Percentiles rank a stretch among this genome's conserved stretches.
These are phyloP conservation scores for Trichocladium uniseriatum DNA, from an alignment of 495 filamentous ascomycete species.

Conservation along the genomic window DNA sequence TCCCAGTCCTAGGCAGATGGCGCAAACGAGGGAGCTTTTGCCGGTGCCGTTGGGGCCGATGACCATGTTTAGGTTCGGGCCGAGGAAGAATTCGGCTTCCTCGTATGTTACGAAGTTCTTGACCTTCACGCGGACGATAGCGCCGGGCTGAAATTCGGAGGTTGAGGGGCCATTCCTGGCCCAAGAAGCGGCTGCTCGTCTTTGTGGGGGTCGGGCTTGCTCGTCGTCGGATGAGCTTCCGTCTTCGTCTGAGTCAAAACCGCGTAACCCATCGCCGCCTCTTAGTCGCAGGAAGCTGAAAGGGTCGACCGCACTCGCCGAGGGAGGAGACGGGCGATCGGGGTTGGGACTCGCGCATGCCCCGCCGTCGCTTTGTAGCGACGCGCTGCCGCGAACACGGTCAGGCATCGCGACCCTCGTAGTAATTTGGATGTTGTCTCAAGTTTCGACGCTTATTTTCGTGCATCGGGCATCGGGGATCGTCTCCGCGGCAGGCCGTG, in stretches of 20 bases:
- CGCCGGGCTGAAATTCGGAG: constrained; percentile 58
- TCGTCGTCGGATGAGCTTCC: neutral
- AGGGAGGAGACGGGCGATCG: neutral
- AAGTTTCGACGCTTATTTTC: neutral
- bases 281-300: constrained; percentile 8
- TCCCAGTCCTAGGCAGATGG: constrained; percentile 88
- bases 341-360: neutral
- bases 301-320: neutral
- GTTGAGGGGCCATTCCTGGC: constrained; percentile 1
- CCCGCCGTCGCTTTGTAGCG: neutral
- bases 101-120: constrained; percentile 95
- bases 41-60: constrained; percentile 97
- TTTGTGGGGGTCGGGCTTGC: constrained; percentile 4
- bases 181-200: constrained; percentile 10
- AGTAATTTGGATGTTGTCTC: neutral
- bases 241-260: constrained; percentile 1
- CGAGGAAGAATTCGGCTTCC: constrained; percentile 76
- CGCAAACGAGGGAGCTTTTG: constrained; percentile 95
- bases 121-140: constrained; percentile 80
- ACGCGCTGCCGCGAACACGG: neutral
- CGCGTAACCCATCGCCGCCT: constrained; percentile 10
- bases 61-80: constrained; percentile 94
- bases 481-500: neutral
- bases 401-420: neutral
- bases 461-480: neutral